phyloP scores from a whole-genome alignment of 805 yeast genomes.

The Wickerhamiella hasegawae region DNA sequence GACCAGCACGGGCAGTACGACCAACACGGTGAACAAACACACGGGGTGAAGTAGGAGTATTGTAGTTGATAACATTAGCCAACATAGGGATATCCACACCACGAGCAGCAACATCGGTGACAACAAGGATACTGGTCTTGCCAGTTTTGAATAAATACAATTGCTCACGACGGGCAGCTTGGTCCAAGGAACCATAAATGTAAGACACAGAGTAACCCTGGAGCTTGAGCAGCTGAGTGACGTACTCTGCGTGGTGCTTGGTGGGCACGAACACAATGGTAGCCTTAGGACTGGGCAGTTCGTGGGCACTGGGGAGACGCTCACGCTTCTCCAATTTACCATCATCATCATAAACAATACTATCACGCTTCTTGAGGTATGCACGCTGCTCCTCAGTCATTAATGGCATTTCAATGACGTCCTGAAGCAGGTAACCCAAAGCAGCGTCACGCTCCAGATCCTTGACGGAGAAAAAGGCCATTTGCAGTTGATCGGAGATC shows the following conservation, averaged over 20 bases:
- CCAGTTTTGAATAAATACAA: conserved; percentile 74
- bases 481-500: conserved; percentile 76
- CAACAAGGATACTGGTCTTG: conserved; percentile 71
- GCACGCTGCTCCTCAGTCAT: conserved; percentile 55
- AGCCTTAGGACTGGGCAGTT: conserved; percentile 67
- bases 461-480: conserved; percentile 66
- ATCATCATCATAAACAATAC: conserved; percentile 38
- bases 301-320: conserved; percentile 63
- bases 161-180: conserved; percentile 84
- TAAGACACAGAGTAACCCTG: conserved; percentile 80
- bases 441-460: conserved; percentile 83
- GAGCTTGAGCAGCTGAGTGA: conserved; percentile 49
- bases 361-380: conserved; percentile 33
- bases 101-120: conserved; percentile 96
- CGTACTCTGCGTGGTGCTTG: conserved; percentile 91
- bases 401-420: conserved; percentile 67
- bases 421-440: conserved; percentile 58
- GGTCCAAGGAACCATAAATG: conserved; percentile 90
- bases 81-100: conserved; percentile 93
- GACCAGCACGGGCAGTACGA: conserved; percentile 96
- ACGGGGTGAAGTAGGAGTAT: conserved; percentile 89
- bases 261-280: conserved; percentile 94
- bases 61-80: conserved; percentile 78
- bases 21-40: conserved; percentile 90
- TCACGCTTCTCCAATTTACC: conserved; percentile 27